Percentiles rank a stretch among this genome's conserved stretches.
These are phyloP conservation scores for Fusarium oligoseptatum DNA, from an alignment of 2,329 filamentous ascomycete species.

Conservation along the genomic window DNA sequence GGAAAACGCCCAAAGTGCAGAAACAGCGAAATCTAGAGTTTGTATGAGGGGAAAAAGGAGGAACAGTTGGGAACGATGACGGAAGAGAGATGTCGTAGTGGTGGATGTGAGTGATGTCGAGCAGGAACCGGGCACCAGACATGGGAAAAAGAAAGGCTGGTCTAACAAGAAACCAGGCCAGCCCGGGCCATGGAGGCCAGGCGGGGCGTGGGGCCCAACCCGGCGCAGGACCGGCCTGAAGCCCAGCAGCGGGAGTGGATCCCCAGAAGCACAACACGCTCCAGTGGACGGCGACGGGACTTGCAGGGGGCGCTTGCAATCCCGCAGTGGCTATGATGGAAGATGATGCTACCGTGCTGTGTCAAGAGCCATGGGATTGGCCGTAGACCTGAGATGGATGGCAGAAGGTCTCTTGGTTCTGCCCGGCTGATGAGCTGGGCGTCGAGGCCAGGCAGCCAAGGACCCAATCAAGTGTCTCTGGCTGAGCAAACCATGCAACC, in stretches of 20 bases:
- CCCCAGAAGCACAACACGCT: slow-evolving; percentile 19
- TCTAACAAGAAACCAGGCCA: background rate
- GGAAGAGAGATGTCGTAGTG: slow-evolving; percentile 38
- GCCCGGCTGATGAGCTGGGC: slow-evolving; percentile 41
- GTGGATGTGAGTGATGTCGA: slow-evolving; percentile 9
- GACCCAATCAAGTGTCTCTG: slow-evolving; percentile 26
- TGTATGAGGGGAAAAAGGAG: slow-evolving; percentile 33
- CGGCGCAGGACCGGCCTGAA: background rate
- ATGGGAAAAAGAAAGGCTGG: slow-evolving; percentile 29
- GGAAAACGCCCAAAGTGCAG: slow-evolving; percentile 37
- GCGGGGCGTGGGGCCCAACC: slow-evolving; percentile 19
- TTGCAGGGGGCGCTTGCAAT: background rate
- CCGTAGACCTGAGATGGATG: slow-evolving; percentile 29
- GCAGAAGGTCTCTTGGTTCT: slow-evolving; percentile 40
- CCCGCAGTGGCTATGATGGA: slow-evolving; percentile 43
- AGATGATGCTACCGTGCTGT: slow-evolving; percentile 37
- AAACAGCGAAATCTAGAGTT: slow-evolving; percentile 34
- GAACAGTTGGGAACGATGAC: slow-evolving; percentile 44
- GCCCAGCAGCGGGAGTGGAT: slow-evolving; percentile 27
- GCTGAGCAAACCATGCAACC: slow-evolving; percentile 28
- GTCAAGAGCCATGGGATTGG: slow-evolving; percentile 36
- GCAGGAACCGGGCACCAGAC: slow-evolving; percentile 16
- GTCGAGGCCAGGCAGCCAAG: slow-evolving; percentile 3
- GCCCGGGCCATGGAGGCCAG: background rate
- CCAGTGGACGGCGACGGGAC: slow-evolving; percentile 17